These are phyloP conservation scores for Debaryomyces fabryi DNA, from an alignment of 1,139 yeast species.

Conservation along the genomic window DNA sequence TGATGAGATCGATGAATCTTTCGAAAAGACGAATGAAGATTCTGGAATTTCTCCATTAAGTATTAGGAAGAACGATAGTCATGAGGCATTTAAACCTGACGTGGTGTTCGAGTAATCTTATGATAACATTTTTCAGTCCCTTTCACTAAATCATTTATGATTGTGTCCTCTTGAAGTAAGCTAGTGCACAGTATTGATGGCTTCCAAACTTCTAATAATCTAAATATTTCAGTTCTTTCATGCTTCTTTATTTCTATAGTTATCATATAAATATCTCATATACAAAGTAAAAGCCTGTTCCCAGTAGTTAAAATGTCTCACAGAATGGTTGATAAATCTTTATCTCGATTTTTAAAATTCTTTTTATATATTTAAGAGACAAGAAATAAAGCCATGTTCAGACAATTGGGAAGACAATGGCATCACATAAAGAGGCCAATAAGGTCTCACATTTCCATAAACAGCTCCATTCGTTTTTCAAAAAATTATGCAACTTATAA, in stretches of 20 bases:
- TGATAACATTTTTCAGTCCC: background rate
- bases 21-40: background rate
- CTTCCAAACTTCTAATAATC: background rate
- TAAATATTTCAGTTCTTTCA: background rate
- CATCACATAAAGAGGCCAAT: background rate
- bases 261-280: background rate
- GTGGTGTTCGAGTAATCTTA: background rate
- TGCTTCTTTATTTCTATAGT: background rate
- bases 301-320: background rate
- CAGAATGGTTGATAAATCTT: background rate
- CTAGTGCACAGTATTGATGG: background rate
- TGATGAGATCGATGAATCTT: constrained; percentile 1
- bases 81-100: background rate
- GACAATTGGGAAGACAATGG: constrained; percentile 3
- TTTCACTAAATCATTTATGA: background rate
- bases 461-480: background rate
- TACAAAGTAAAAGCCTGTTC: background rate
- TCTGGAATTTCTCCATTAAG: constrained; percentile 2
- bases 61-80: background rate
- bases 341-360: background rate
- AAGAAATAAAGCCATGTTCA: background rate
- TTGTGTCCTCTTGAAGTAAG: background rate
- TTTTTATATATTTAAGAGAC: background rate
- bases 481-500: constrained; percentile 23
- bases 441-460: background rate